Evolutionary conservation across 2,329 filamentous ascomycete species (phyloP).

Genomic region (Hypoxylon sp.): DNA sequence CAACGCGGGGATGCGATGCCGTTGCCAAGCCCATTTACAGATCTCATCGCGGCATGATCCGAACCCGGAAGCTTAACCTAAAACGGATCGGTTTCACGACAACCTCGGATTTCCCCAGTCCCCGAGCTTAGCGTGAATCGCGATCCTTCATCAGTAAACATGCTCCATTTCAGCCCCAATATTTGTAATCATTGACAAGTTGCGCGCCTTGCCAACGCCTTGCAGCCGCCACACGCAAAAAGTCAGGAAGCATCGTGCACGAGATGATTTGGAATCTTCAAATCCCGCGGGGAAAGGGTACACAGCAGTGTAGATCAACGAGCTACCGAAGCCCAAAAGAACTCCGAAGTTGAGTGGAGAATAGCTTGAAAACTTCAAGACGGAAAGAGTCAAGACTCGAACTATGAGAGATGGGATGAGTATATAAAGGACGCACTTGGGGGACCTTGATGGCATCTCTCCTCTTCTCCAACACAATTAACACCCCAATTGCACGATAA

Average conservation of each 20-base stretch:
- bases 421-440: conserved; percentile 20
- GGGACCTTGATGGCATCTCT: conserved; percentile 27
- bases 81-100: conserved; percentile 12
- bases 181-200: conserved; percentile 11
- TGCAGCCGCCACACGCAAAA: conserved; percentile 9
- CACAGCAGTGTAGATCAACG: background rate
- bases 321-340: background rate
- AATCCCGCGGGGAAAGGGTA: conserved; percentile 21
- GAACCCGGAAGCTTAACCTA: conserved; percentile 14
- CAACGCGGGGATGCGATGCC: conserved; percentile 3
- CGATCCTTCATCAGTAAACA: background rate
- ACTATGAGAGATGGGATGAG: background rate
- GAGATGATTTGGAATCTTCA: conserved; percentile 30
- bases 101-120: conserved; percentile 1
- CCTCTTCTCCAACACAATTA: conserved; percentile 1
- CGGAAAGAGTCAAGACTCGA: background rate
- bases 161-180: conserved; percentile 2
- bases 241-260: conserved; percentile 5
- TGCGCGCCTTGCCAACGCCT: conserved; percentile 12
- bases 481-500: background rate
- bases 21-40: conserved; percentile 18
- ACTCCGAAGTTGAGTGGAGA: background rate
- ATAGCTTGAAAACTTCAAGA: background rate
- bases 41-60: conserved; percentile 15
- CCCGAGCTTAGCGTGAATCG: background rate